Evolutionary conservation across 192 early-diverging fungal species (phyloP), one percentile per base, ranked within the genome.

Genomic region (Coemansia sp.): DNA sequence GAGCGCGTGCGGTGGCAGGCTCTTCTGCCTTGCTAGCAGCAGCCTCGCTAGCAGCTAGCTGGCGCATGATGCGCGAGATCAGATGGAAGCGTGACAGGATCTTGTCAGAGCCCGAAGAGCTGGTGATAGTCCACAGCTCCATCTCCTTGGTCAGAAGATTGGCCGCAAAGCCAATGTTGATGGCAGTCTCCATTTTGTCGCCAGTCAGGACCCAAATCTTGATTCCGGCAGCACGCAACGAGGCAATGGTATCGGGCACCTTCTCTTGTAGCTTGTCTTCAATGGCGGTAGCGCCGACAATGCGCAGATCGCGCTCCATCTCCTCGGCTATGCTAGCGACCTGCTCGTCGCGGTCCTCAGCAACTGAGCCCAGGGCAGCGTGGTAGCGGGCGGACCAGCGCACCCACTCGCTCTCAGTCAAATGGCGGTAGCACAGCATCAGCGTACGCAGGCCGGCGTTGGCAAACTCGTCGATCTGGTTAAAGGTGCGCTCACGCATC

Each of bases 221-320:
- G 71, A 98, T 94, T 15, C 95, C 95, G 0, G 96, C 96, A 47
- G 85, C 85, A 3, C 91, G 85, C 55, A 99, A 75, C 34, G 89
- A 88, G 4, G 90, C 89, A 71, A 99, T 98, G 53, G 92, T 92
- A 65, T 95, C 95, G 6, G 97, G 96, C 5, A 99, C 97, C 65
- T 94, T 95, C n/a, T 95, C 95, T 74, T 99, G 97, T 11, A 99
- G 89, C 83, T 92, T 90, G 75, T 99, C 97, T 84, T 99, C 97
- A 62, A 99, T 98, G 12, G 97, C 97, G 1, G 97, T 99, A n/a
- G 93, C 95, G 60, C 97, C 97, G 62, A 97, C 83, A 39, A 99
- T 77, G 68, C 88, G 86, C 65, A 99, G 70, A 2, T 89, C 85
- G 36, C 80, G 85, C 79, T 99, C 97, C 34, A 97, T 94, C 24